Percentiles rank a stretch among this genome's conserved stretches.
Evolutionary conservation across 1,284 basidiomycete genomes (phyloP).

Genomic region (Pholiota adiposa): DNA sequence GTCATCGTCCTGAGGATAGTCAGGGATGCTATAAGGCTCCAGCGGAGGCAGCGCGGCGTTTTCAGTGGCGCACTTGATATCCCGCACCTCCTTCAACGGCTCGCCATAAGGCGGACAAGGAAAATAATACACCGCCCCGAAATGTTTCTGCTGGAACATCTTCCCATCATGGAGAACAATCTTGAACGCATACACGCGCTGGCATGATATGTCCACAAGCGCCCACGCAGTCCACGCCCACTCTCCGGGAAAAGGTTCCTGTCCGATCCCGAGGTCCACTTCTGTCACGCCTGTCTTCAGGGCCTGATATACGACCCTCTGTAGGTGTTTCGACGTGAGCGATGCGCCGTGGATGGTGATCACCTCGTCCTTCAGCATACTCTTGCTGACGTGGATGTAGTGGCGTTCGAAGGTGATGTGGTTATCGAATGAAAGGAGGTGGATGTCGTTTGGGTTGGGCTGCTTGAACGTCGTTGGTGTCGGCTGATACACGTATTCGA

Average conservation of each 20-base stretch:
- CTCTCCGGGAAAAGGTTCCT: conserved; percentile 25
- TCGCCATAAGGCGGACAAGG: conserved; percentile 38
- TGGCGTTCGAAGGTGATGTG: conserved; percentile 27
- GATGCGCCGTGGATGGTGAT: conserved; percentile 26
- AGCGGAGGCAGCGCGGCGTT: conserved; percentile 32
- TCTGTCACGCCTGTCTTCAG: conserved; percentile 40
- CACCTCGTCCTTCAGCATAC: conserved; percentile 2
- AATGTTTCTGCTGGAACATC: conserved; percentile 25
- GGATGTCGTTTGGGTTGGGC: conserved; percentile 20
- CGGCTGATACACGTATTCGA: conserved; percentile 38
- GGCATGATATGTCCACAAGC: conserved; percentile 41
- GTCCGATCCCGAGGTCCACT: conserved; percentile 36
- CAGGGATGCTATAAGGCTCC: conserved; percentile 21
- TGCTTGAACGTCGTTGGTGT: conserved; percentile 29
- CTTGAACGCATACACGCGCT: conserved; percentile 42
- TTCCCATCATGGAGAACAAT: conserved; percentile 35
- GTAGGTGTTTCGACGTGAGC: conserved; percentile 28
- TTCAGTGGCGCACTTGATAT: conserved; percentile 37
- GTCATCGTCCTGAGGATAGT: conserved; percentile 29
- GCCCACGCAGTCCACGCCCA: conserved; percentile 43
- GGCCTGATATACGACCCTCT: conserved; percentile 37
- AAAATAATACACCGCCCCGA: conserved; percentile 38
- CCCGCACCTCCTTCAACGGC: conserved; percentile 27
- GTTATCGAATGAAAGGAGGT: conserved; percentile 39
- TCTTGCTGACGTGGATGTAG: conserved; percentile 25